A percentile compares a stretch with the other conserved stretches of the same genome.
Conservation (phyloP, 176 grass and related monocot genomes). For the Saccharum spontaneum region DNA sequence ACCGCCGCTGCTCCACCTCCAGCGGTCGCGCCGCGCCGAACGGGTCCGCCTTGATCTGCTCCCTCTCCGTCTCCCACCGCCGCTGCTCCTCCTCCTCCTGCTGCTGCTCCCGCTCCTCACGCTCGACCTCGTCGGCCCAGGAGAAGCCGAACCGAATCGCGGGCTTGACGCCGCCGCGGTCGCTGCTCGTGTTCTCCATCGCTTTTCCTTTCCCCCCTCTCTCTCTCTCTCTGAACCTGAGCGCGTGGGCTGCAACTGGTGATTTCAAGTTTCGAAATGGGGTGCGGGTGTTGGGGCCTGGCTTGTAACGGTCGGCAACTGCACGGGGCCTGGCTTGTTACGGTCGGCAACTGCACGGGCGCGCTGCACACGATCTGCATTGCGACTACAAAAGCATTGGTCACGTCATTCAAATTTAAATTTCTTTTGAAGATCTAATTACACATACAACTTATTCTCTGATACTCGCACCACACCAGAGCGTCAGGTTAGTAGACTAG, state of each 20-base stretch:
- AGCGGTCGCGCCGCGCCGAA: conserved; percentile 51
- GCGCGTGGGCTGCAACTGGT: not conserved
- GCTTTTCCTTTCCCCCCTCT: not conserved
- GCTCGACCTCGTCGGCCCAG: conserved; percentile 80
- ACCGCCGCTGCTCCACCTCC: conserved; percentile 34
- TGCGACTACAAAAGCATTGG: too few relatives aligned
- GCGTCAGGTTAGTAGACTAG: too few relatives aligned
- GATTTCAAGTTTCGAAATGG: not conserved
- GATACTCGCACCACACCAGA: too few relatives aligned
- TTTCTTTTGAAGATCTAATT: too few relatives aligned
- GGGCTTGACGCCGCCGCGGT: not conserved
- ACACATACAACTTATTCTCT: too few relatives aligned
- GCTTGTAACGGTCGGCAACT: conserved; percentile 31
- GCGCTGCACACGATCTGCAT: not conserved
- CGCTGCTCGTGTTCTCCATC: conserved; percentile 23
- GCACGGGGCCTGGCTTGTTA: not conserved
- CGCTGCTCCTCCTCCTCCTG: not conserved
- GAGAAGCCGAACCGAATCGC: conserved; percentile 55
- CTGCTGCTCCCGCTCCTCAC: conserved; percentile 41
- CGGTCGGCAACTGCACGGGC: conserved; percentile 22
- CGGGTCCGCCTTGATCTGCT: conserved; percentile 19
- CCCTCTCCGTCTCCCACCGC: not conserved
- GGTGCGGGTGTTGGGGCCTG: not conserved
- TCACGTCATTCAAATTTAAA: too few relatives aligned
- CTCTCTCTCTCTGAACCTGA: too few relatives aligned